Base-by-base conservation (phyloP, 2,329 filamentous ascomycete species). In the Aspergillus melleus region DNA sequence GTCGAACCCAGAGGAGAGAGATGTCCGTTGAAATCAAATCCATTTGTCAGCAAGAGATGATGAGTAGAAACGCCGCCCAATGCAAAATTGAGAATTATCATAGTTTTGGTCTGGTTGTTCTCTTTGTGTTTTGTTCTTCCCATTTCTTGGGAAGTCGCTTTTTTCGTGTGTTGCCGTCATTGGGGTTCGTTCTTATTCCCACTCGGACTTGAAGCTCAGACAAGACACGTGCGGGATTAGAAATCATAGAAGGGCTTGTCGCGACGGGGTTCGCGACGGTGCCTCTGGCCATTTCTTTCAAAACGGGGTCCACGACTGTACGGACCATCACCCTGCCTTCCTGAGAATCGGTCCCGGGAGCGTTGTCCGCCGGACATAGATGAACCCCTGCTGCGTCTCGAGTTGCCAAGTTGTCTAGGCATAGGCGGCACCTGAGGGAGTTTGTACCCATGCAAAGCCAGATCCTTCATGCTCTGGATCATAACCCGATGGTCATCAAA, bases 401-500 rank as follows among this genome's bases (percentile, higher is more conserved):
- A 36, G 32, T 36, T 73, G 22, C 77, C 24, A 24, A 24, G 24
- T 24, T 24, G 24, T 24, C 24, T 24, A 24, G 24, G 24, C 24
- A 24, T 24, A 4, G 24, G 24, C 24, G 24, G 24, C 59, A 62
- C 70, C 24, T 69, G 64, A 4, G 73, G 61, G 68, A 83, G 74
- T 6, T 79, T 78, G 76, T 58, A 59, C 11, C 81, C 81, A 61
- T 79, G 76, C 47, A 76, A 72, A 8, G 79, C 76, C 19, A 80
- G 69, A 52, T 76, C 68, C 62, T 83, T 82, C 29, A 83, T 72
- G 10, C 73, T 71, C 14, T 77, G 70, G n/a, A 84, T 62, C 10
- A 83, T 70, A 9, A 60, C 64, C 8, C 73, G 69, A 65, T 79
- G 80, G 59, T 76, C 59, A 9, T 47, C 22, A 52, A 77, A 71